Conservation (phyloP, 345 rosid species). For the Iberis pinnata region DNA sequence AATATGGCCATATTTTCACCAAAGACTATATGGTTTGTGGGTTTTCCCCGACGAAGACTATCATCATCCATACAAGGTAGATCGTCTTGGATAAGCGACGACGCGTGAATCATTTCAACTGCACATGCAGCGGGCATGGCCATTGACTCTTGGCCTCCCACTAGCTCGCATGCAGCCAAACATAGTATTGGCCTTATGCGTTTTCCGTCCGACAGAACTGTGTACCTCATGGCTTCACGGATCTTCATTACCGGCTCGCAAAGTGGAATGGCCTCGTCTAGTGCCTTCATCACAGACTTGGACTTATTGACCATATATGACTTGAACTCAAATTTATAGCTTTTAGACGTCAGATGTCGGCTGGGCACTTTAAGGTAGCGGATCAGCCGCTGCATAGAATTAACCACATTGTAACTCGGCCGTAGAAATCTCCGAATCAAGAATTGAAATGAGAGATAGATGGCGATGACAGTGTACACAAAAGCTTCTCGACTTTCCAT, state of each 20-base stretch:
- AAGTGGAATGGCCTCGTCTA: not conserved
- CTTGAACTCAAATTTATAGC: not conserved
- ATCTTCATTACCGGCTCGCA: not conserved
- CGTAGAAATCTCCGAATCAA: slow-evolving; percentile 8
- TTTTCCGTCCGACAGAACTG: not conserved
- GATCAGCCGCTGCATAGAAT: not conserved
- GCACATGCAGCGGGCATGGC: not conserved
- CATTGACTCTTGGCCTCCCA: not conserved
- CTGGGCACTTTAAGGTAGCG: not conserved
- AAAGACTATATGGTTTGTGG: not conserved
- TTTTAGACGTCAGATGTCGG: not conserved
- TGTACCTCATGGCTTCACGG: not conserved
- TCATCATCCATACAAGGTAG: not conserved
- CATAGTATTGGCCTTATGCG: not conserved
- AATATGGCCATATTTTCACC: not conserved
- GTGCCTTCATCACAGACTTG: not conserved
- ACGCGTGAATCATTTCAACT: not conserved
- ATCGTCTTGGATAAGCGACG: not conserved
- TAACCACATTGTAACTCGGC: not conserved
- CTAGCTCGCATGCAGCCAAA: not conserved
- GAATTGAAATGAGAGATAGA: not conserved
- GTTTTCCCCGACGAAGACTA: not conserved
- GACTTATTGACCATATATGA: not conserved
- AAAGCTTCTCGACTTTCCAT: slow-evolving; percentile 8
- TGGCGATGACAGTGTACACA: slow-evolving; percentile 13